Percentiles rank a stretch among this genome's conserved stretches.
These are phyloP conservation scores for Hyparrhenia diplandra DNA, from an alignment of 176 grass and related monocot species.

Conservation along the genomic window DNA sequence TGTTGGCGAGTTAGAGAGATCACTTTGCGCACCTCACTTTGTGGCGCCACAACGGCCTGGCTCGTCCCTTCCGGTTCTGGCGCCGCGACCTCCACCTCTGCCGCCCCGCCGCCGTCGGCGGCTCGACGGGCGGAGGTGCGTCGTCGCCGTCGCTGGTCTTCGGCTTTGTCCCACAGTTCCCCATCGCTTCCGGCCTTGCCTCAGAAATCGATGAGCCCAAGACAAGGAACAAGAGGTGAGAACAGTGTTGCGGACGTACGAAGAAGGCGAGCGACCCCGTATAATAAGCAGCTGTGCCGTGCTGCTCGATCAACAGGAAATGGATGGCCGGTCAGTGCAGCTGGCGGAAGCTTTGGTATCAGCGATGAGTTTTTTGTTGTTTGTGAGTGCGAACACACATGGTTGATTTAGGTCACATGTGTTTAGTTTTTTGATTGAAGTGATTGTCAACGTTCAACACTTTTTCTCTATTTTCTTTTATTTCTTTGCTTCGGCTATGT, in stretches of 20 bases:
- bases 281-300: not conserved
- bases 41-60: not conserved
- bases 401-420: too few species aligned
- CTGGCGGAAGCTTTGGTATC: constrained; percentile 9
- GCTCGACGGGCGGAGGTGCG: not conserved
- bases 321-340: not conserved
- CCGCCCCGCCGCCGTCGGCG: not conserved
- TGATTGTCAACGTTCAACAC: too few species aligned
- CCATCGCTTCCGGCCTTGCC: not conserved
- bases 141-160: constrained; percentile 17
- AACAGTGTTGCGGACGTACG: not conserved
- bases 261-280: too few species aligned
- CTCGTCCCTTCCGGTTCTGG: not conserved
- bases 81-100: not conserved
- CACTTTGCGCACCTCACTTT: constrained; percentile 9
- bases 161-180: constrained; percentile 37
- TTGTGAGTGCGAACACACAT: too few species aligned
- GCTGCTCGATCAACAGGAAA: not conserved
- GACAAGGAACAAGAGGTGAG: not conserved
- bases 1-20: not conserved
- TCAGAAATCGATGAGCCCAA: not conserved
- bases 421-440: too few species aligned
- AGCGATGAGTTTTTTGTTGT: not conserved
- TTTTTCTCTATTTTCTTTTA: too few species aligned
- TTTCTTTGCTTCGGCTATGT: too few species aligned